Base-by-base conservation (phyloP, 441 rosid genomes). In the Erodium trifolium region DNA sequence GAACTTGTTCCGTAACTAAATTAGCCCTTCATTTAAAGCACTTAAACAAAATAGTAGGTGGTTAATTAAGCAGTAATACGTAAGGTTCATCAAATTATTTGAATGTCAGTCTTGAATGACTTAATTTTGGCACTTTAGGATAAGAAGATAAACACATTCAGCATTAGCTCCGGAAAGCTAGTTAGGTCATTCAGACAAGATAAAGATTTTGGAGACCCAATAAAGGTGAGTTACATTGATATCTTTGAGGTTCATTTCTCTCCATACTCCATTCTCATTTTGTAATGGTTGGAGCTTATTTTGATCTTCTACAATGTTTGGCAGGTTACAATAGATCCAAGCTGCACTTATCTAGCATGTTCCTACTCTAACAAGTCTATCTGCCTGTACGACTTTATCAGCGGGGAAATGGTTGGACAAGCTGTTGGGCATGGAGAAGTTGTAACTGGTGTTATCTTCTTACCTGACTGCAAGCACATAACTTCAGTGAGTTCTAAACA, bases 401-500 rank as follows among this genome's bases (percentile, higher is more conserved):
- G 76, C 0, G 96, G 95, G 74, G 90, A 88, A 80, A 75, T 88
- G 84, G 86, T 86, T 72, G 71, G 82, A 64, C 88, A 87, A 76
- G 91, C 88, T 71, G 72, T 79, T 74, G 98, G 96, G 70, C 98
- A 92, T 69, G 83, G 94, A 70, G 95, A 88, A 83, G 84, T 85
- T 65, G 75, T 85, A 67, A 92, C 91, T 68, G 96, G 98, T 73
- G 76, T 88, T 74, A 85, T 87, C 71, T 92, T 90, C 81, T 80
- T 92, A 82, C 89, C 95, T 67, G 95, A 92, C 78, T 89, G 93
- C 90, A 80, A 78, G 83, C 98, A 90, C 79, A 77, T 92, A 6
- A 81, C 87, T 75, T 88, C 96, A 65, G 98, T 92, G 80, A 87
- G 98, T 82, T 76, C 67, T 37, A 39, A 70, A 63, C 63, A 62